phyloP scores from a whole-genome alignment of 2,329 filamentous ascomycete species.

The Pestalotiopsis sp. region DNA sequence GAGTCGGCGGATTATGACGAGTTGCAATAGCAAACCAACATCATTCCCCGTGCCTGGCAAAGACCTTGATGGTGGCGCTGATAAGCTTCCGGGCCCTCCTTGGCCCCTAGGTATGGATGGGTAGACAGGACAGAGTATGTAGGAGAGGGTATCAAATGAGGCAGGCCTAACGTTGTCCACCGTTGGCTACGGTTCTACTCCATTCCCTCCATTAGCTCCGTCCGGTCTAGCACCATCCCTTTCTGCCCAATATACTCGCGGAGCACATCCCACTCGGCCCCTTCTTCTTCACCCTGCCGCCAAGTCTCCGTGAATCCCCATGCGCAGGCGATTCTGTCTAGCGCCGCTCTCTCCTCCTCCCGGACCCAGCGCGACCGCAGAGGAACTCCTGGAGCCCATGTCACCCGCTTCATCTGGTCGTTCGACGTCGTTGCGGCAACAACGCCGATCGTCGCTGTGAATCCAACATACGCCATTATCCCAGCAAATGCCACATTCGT shows the following conservation, averaged over 20 bases:
- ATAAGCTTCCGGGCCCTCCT: not conserved
- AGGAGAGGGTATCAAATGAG: too few relatives aligned
- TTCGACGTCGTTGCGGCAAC: slow-evolving; percentile 86
- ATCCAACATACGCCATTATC: slow-evolving; percentile 80
- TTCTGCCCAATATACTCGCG: slow-evolving; percentile 81
- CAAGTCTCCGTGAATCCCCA: slow-evolving; percentile 89
- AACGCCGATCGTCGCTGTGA: slow-evolving; percentile 79
- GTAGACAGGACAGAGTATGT: too few relatives aligned
- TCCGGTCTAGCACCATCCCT: slow-evolving; percentile 88
- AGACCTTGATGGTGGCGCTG: slow-evolving; percentile 2
- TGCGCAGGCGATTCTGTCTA: slow-evolving; percentile 82
- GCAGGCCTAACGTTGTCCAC: too few relatives aligned
- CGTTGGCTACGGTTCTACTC: slow-evolving; percentile 45
- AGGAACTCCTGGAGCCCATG: slow-evolving; percentile 83
- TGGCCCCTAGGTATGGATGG: too few relatives aligned
- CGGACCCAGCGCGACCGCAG: slow-evolving; percentile 81
- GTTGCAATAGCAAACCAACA: not conserved
- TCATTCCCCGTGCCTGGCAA: not conserved
- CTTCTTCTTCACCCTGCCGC: slow-evolving; percentile 86
- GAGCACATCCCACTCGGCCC: slow-evolving; percentile 84
- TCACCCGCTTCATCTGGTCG: slow-evolving; percentile 93
- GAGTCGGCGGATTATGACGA: not conserved
- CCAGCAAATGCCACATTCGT: slow-evolving; percentile 80
- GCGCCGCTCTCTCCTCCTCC: slow-evolving; percentile 85
- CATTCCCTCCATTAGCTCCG: slow-evolving; percentile 94